These are phyloP conservation scores for Kluyveromyces marxianus DNA, from an alignment of 1,139 yeast species.

Conservation along the genomic window DNA sequence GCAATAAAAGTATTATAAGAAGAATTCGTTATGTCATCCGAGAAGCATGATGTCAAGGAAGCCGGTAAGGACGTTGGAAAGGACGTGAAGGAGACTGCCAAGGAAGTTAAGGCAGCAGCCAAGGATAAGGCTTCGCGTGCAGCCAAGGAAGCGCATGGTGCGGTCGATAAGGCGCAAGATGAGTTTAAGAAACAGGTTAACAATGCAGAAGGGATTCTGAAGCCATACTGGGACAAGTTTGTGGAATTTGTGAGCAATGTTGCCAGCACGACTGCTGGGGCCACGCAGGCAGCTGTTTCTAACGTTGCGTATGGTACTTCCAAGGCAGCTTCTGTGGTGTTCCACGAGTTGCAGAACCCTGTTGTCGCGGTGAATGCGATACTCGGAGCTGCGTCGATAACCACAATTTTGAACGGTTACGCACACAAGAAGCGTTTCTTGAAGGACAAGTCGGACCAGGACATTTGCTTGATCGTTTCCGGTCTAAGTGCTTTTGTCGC, in stretches of 20 bases:
- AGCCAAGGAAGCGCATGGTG: slow-evolving; percentile 1
- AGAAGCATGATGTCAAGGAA: background rate
- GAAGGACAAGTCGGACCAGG: slow-evolving; percentile 39
- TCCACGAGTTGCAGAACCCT: slow-evolving; percentile 51
- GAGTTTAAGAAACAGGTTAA: slow-evolving; percentile 10
- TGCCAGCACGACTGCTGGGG: slow-evolving; percentile 4
- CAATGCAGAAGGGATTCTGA: slow-evolving; percentile 9
- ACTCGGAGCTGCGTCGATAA: slow-evolving; percentile 43
- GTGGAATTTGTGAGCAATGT: slow-evolving; percentile 4
- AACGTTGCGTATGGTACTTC: slow-evolving; percentile 10
- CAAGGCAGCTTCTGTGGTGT: slow-evolving; percentile 11
- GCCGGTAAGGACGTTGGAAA: background rate
- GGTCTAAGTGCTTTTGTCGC: slow-evolving; percentile 48
- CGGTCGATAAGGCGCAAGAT: slow-evolving; percentile 5
- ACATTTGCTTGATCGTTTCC: slow-evolving; percentile 46
- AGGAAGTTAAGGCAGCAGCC: slow-evolving; percentile 7
- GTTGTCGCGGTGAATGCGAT: slow-evolving; percentile 50
- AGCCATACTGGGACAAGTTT: slow-evolving; percentile 4
- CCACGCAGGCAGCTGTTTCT: slow-evolving; percentile 8
- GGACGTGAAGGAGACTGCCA: slow-evolving; percentile 7
- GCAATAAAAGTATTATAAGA: background rate
- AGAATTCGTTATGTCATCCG: background rate
- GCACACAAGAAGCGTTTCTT: slow-evolving; percentile 37
- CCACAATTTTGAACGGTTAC: slow-evolving; percentile 45
- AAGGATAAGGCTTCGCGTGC: slow-evolving; percentile 3